Evolutionary conservation across 2,329 filamentous ascomycete genomes (phyloP), one percentile per base, ranked within the genome.

Genomic region (Penicillium olsonii): DNA sequence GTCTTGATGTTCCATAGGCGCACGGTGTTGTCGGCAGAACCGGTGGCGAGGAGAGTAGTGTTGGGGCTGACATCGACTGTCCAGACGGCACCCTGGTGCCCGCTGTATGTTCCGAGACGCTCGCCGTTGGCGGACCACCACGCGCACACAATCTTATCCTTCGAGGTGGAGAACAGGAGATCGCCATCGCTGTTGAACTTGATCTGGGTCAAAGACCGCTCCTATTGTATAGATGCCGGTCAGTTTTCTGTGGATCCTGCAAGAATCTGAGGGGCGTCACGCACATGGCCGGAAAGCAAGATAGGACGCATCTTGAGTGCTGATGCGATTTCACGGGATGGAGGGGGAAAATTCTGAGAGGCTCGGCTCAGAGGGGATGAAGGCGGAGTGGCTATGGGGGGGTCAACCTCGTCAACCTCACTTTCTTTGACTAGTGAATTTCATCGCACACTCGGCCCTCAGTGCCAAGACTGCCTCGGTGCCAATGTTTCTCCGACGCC

Each of bases 81-180:
- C 94, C 94, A 99, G 79, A 99, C 88, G 66, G 94, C 92, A 77
- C 94, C 94, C 75, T 95, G 88, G 78, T 99, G 94, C 73, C 94
- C 94, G 71, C 90, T 87, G 79, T 97, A 99, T 65, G 92, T 94
- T 68, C 94, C 94, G 67, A 97, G 83, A 67, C 94, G 88, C 81
- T 99, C 94, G 78, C 94, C 94, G 75, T 99, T 99, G 79, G 95
- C 91, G 60, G 91, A 87, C 78, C 85, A 97, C 94, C 94, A 99
- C 60, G 85, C 92, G 81, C 92, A 96, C 68, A 96, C 90, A 69
- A 95, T 84, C 77, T 96, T 92, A 76, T 97, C 92, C 79, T 97
- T 97, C 64, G 90, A 84, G 54, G 91, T 89, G 57, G 92, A 96
- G 81, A 97, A 96, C 71, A 97, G 86, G 62, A 97, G 84, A 72